Evolutionary conservation across 768 basidiomycete species (phyloP).

Genomic region (Suillus bovinus): DNA sequence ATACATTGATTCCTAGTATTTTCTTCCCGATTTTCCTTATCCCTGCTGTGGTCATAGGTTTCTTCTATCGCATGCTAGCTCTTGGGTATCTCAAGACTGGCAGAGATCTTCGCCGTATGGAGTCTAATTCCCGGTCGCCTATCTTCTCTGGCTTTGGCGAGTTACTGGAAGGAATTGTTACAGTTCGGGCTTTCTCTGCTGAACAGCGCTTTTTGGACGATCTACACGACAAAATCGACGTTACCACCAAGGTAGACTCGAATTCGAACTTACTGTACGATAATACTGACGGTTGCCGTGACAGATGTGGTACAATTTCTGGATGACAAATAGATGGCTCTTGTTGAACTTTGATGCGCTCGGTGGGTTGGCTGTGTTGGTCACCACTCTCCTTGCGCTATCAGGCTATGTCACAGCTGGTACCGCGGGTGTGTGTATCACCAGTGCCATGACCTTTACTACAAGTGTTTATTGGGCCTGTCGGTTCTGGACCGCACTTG

Average conservation of each 20-base stretch:
- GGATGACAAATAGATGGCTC: slow-evolving; percentile 91
- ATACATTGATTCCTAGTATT: slow-evolving; percentile 35
- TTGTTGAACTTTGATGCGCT: slow-evolving; percentile 80
- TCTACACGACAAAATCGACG: slow-evolving; percentile 72
- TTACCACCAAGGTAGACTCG: slow-evolving; percentile 65
- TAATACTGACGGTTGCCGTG: not conserved
- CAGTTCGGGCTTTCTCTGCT: slow-evolving; percentile 87
- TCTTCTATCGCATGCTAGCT: slow-evolving; percentile 67
- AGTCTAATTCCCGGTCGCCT: slow-evolving; percentile 83
- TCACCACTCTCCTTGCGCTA: slow-evolving; percentile 77
- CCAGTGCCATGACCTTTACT: slow-evolving; percentile 68
- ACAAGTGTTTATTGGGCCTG: slow-evolving; percentile 51
- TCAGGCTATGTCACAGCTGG: slow-evolving; percentile 59
- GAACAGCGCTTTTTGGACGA: slow-evolving; percentile 76
- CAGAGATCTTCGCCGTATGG: slow-evolving; percentile 85
- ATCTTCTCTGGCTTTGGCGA: slow-evolving; percentile 85
- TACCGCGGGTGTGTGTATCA: slow-evolving; percentile 71
- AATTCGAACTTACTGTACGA: not conserved
- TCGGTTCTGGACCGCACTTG: slow-evolving; percentile 55
- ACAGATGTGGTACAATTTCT: slow-evolving; percentile 83
- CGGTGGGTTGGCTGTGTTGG: slow-evolving; percentile 69
- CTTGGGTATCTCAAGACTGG: slow-evolving; percentile 79
- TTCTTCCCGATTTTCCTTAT: slow-evolving; percentile 85
- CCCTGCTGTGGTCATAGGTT: slow-evolving; percentile 73
- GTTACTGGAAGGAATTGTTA: slow-evolving; percentile 86